Percentiles rank a stretch among this genome's conserved stretches.
These are phyloP conservation scores for Plasmodium inui DNA, from an alignment of 169 alveolate genomes.

Conservation along the genomic window DNA sequence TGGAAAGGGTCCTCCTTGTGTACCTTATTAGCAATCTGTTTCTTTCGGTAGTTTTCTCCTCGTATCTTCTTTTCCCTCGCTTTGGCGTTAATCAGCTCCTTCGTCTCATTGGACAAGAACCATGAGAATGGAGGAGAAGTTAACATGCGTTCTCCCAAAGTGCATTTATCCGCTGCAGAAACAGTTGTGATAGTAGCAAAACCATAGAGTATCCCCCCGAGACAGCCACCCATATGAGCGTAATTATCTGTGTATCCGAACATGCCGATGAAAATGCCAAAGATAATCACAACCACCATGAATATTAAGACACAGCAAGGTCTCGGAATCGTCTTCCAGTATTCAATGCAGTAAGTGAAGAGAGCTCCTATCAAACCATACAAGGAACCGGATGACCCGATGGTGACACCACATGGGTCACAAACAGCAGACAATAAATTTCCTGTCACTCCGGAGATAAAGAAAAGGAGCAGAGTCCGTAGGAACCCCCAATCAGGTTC, in stretches of 20 bases:
- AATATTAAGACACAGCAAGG: conserved; percentile 84
- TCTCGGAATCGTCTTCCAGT: conserved; percentile 90
- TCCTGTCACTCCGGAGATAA: conserved; percentile 88
- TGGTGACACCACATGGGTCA: conserved; percentile 90
- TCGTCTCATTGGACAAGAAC: conserved; percentile 74
- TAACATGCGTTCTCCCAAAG: conserved; percentile 77
- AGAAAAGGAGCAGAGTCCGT: conserved; percentile 83
- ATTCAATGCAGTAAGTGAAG: conserved; percentile 87
- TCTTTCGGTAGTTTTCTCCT: conserved; percentile 76
- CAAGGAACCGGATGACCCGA: conserved; percentile 92
- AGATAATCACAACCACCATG: conserved; percentile 79
- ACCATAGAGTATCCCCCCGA: conserved; percentile 87
- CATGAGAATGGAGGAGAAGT: conserved; percentile 79
- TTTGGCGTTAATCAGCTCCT: conserved; percentile 47
- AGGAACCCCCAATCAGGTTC: conserved; percentile 94
- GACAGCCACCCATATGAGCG: conserved; percentile 90
- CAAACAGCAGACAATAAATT: conserved; percentile 87
- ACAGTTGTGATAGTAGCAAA: conserved; percentile 87
- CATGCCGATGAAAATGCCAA: conserved; percentile 85
- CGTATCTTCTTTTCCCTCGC: conserved; percentile 74
- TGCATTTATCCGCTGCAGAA: conserved; percentile 83
- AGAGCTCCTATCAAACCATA: conserved; percentile 92
- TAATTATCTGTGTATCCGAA: conserved; percentile 87
- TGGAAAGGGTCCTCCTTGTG: conserved; percentile 69
- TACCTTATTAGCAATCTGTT: conserved; percentile 60